phyloP scores from a whole-genome alignment of 73 alveolate species.

The Paramecium tetraurelia region DNA sequence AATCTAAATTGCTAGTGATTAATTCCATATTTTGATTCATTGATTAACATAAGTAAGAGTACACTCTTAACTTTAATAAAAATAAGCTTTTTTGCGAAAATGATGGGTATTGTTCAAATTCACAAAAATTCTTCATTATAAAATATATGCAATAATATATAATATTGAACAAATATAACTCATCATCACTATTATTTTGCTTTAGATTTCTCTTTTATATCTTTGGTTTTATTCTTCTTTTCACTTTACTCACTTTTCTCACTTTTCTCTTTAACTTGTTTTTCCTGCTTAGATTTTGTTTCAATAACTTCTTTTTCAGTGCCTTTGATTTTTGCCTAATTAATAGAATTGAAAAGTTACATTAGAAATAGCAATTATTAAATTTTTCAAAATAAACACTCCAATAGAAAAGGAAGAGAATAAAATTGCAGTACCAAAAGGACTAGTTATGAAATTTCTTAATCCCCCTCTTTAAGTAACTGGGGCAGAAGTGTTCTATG shows the following conservation, averaged over 20 bases:
- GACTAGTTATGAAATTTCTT: neutral
- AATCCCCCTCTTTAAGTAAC: neutral
- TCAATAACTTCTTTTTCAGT: neutral
- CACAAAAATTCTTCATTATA: neutral
- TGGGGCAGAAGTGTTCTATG: neutral
- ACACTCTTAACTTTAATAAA: neutral
- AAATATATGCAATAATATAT: neutral
- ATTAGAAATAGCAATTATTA: neutral
- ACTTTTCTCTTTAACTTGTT: neutral
- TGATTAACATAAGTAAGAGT: neutral
- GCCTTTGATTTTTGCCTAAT: neutral
- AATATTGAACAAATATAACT: neutral
- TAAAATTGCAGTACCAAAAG: constrained; percentile 1
- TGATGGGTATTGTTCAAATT: neutral
- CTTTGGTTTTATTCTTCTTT: neutral
- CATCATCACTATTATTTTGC: neutral
- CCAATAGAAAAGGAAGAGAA: neutral
- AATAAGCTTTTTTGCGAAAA: too few relatives aligned
- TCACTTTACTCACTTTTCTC: neutral
- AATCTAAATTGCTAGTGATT: too few relatives aligned
- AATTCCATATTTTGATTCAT: too few relatives aligned
- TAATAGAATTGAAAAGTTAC: neutral
- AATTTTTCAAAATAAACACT: neutral
- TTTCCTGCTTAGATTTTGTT: neutral
- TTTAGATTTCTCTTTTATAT: neutral